A percentile compares a stretch with the other conserved stretches of the same genome.
Evolutionary conservation across 257 asterid species (phyloP).

Genomic region (Coffea canephora): DNA sequence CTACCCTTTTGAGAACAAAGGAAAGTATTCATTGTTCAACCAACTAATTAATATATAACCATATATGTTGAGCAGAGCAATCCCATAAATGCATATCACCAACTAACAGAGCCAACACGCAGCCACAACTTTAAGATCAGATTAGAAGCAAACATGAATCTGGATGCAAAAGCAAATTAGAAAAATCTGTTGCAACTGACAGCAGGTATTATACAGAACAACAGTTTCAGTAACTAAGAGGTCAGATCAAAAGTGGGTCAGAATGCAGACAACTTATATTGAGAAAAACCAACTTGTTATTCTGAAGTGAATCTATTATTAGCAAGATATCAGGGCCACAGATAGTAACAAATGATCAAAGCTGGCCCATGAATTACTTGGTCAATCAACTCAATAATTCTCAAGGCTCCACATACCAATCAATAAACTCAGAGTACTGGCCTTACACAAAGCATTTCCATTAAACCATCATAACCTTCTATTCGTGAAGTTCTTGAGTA

Average conservation of each 20-base stretch:
- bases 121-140: slow-evolving; percentile 17
- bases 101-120: slow-evolving; percentile 5
- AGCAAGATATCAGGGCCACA: slow-evolving; percentile 14
- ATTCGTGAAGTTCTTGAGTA: not conserved
- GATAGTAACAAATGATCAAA: not conserved
- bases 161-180: slow-evolving; percentile 14
- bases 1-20: not conserved
- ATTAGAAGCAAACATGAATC: not conserved
- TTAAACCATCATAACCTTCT: not conserved
- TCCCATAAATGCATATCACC: not conserved
- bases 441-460: not conserved
- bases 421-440: not conserved
- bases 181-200: slow-evolving; percentile 10
- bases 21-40: slow-evolving; percentile 7
- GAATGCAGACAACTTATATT: slow-evolving; percentile 7
- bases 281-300: not conserved
- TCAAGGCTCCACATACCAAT: slow-evolving; percentile 1
- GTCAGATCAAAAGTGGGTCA: not conserved
- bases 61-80: not conserved
- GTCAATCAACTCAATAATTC: slow-evolving; percentile 14
- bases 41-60: slow-evolving; percentile 9
- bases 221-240: not conserved
- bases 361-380: slow-evolving; percentile 6
- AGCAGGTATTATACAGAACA: slow-evolving; percentile 1
- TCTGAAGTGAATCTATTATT: slow-evolving; percentile 3